A percentile compares a stretch with the other conserved stretches of the same genome.
Conservation (phyloP, 495 filamentous ascomycete genomes). For the Penicillium crystallinum region DNA sequence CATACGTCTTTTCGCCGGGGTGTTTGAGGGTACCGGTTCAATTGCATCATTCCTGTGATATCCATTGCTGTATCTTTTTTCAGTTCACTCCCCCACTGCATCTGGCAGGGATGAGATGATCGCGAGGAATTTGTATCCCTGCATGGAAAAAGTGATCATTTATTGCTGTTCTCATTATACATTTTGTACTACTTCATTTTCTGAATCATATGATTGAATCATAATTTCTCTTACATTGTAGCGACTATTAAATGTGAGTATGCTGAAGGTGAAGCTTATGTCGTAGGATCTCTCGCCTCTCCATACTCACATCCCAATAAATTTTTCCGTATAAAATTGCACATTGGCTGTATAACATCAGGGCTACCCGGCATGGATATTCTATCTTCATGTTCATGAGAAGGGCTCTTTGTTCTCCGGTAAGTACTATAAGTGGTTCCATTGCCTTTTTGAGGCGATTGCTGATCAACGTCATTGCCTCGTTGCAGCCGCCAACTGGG, state of each 20-base stretch:
- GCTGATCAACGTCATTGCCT: constrained; percentile 3
- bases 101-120: constrained; percentile 40
- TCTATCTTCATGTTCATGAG: background rate
- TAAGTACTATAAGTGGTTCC: background rate
- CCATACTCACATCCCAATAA: background rate
- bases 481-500: background rate
- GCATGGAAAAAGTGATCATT: constrained; percentile 28
- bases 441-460: constrained; percentile 1
- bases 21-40: constrained; percentile 31
- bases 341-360: background rate
- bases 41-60: constrained; percentile 39
- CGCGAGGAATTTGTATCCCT: constrained; percentile 24
- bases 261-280: background rate
- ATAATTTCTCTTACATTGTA: too few relatives aligned
- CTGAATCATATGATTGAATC: constrained; percentile 7
- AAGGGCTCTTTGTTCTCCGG: background rate
- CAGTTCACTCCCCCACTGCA: constrained; percentile 21
- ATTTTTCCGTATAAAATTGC: background rate
- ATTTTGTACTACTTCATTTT: constrained; percentile 14
- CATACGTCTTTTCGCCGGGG: constrained; percentile 22
- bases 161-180: constrained; percentile 10
- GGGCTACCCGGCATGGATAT: background rate
- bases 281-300: background rate
- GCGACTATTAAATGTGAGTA: background rate
- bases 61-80: constrained; percentile 39